Evolutionary conservation across 1,139 yeast species (phyloP), one percentile per base, ranked within the genome.

Genomic region (Wickerhamiella pararugosa): DNA sequence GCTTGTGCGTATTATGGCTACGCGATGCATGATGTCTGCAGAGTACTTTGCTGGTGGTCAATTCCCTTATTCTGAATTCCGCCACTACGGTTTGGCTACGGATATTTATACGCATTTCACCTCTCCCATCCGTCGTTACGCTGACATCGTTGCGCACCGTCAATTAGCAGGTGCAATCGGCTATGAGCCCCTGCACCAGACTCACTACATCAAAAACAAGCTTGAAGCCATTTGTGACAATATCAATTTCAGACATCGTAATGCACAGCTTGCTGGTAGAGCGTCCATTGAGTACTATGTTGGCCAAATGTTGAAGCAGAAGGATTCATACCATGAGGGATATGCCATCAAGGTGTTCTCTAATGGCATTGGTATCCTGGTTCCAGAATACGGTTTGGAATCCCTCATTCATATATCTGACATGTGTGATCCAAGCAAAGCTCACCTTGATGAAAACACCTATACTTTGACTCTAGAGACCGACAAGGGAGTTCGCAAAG

Each of bases 21-120:
- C 99, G 0, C 73, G 99, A 56, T 90, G 98, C 64, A 92, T 92
- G 98, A 83, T 86, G 81, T 95, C 98, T 2, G 99, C 99, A 1
- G 97, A 90, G 56, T 92, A 92, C 59, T 92, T 92, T 67, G 78
- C 94, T 6, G 75, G 95, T 0, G 98, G 99, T n/a, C 75, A 81
- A 10, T 83, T 71, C 55, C 83, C 94, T 6, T 83, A 83, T 55
- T 77, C 94, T n/a, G 98, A 92, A 51, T 92, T 84, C 65, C 76
- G 79, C 48, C 99, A 92, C 68, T 92, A 92, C 62, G 99, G 99
- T 58, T 70, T 92, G 47, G 99, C 99, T 1, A 87, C 90, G 43
- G 96, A 86, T 54, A 92, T 92, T 38, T 92, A 92, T 62, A 92
- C 99, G 0, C 99, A 92, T 70, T 92, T 87, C 67, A 92, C 99